Evolutionary conservation across 2,329 filamentous ascomycete genomes (phyloP).

Genomic region (Calycina marina): DNA sequence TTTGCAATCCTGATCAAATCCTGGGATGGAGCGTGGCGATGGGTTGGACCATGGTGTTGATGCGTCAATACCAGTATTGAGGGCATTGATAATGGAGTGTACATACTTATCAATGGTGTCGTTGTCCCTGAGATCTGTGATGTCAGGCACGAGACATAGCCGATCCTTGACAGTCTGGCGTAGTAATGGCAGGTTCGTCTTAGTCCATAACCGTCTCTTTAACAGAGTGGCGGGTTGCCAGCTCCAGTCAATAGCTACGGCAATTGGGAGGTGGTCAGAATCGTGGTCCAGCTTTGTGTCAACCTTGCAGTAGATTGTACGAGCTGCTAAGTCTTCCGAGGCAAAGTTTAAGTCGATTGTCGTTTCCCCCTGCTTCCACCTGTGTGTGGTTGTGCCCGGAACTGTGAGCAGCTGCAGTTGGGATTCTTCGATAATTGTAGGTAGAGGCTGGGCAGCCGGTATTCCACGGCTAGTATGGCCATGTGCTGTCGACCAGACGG

Average conservation of each 20-base stretch:
- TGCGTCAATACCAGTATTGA: conserved; percentile 8
- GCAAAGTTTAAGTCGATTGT: conserved; percentile 3
- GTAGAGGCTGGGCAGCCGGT: conserved; percentile 1
- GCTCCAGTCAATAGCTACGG: conserved; percentile 9
- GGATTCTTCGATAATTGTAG: conserved; percentile 2
- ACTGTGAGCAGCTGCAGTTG: conserved; percentile 1
- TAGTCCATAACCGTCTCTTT: conserved; percentile 1
- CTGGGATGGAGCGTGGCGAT: conserved; percentile 1
- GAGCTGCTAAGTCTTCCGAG: conserved; percentile 2
- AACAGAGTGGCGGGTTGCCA: conserved; percentile 6
- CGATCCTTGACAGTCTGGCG: neutral
- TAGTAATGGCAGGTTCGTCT: conserved; percentile 1
- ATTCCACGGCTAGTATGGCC: conserved; percentile 1
- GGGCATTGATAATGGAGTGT: conserved; percentile 10
- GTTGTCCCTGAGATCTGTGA: conserved; percentile 1
- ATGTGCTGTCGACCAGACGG: conserved; percentile 1
- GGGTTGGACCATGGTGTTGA: conserved; percentile 2
- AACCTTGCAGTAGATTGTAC: conserved; percentile 10
- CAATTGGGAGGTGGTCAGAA: conserved; percentile 10
- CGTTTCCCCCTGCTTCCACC: conserved; percentile 1
- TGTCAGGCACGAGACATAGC: neutral
- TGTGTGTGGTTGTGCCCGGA: conserved; percentile 1
- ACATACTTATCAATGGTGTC: conserved; percentile 9
- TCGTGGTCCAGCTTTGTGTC: conserved; percentile 5
- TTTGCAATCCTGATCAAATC: conserved; percentile 3